phyloP scores from a whole-genome alignment of 2,329 filamentous ascomycete species.

The Colletotrichum sp. region DNA sequence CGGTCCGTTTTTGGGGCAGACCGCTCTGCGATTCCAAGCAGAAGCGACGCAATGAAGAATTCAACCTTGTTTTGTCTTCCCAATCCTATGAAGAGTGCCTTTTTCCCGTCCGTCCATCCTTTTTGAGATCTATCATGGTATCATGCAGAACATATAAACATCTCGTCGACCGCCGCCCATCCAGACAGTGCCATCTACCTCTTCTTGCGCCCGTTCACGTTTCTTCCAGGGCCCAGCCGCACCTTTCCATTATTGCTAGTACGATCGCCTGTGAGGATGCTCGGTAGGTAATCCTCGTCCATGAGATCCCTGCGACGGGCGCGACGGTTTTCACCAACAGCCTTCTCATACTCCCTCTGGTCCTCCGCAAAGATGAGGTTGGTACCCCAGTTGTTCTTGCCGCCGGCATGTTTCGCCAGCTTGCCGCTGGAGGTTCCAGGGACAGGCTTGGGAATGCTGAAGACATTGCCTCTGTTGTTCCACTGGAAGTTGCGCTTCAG shows the following conservation, averaged over 20 bases:
- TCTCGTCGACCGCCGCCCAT: not conserved
- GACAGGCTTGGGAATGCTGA: conserved; percentile 89
- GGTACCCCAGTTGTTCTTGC: conserved; percentile 85
- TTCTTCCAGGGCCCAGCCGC: conserved; percentile 83
- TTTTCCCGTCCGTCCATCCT: not conserved
- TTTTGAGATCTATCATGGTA: conserved; percentile 19
- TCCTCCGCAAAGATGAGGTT: conserved; percentile 89
- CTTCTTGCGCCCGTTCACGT: conserved; percentile 64
- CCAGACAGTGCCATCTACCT: not conserved
- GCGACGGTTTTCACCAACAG: conserved; percentile 66
- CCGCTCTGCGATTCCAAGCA: not conserved
- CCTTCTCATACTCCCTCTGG: conserved; percentile 86
- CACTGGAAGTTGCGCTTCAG: conserved; percentile 95
- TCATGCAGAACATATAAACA: conserved; percentile 20
- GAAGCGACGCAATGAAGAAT: conserved; percentile 5
- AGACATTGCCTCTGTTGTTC: conserved; percentile 92
- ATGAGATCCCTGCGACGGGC: conserved; percentile 80
- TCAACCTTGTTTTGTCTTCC: conserved; percentile 7
- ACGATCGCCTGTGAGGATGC: conserved; percentile 82
- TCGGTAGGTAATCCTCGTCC: conserved; percentile 92
- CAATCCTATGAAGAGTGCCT: not conserved
- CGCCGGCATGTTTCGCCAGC: conserved; percentile 64
- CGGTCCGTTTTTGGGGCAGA: conserved; percentile 5
- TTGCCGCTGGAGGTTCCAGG: conserved; percentile 83
- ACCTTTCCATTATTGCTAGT: conserved; percentile 67